A percentile compares a stretch with the other conserved stretches of the same genome.
phyloP scores from a whole-genome alignment of 306 rosid species.

The Vicia faba region DNA sequence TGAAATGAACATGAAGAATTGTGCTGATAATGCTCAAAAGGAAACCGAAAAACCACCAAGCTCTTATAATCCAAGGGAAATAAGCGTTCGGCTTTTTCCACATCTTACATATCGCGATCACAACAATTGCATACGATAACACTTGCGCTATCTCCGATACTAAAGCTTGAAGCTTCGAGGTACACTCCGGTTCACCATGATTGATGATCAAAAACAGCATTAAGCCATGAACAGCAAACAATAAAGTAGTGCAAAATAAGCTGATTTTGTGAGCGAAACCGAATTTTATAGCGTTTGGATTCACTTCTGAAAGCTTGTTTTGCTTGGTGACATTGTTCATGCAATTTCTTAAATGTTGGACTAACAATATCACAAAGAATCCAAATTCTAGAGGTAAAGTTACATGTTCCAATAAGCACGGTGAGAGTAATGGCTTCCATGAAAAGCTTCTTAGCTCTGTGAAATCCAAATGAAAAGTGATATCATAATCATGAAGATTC shows the following conservation, averaged over 20 bases:
- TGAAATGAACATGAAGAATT: slow-evolving; percentile 47
- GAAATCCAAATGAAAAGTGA: slow-evolving; percentile 7
- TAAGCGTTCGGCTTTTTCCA: slow-evolving; percentile 37
- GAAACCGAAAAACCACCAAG: slow-evolving; percentile 84
- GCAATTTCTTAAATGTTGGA: slow-evolving; percentile 40
- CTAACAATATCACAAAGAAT: slow-evolving; percentile 45
- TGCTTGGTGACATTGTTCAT: slow-evolving; percentile 35
- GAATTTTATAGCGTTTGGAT: slow-evolving; percentile 33
- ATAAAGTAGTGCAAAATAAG: slow-evolving; percentile 52
- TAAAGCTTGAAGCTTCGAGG: slow-evolving; percentile 38
- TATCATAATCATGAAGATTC: slow-evolving; percentile 18
- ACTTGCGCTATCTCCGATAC: slow-evolving; percentile 63
- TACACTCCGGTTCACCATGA: slow-evolving; percentile 58
- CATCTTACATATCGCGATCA: slow-evolving; percentile 44
- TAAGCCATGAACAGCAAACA: slow-evolving; percentile 49
- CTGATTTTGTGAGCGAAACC: slow-evolving; percentile 55
- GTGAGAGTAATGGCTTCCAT: slow-evolving; percentile 58
- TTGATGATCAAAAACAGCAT: slow-evolving; percentile 45
- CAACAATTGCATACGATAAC: slow-evolving; percentile 55
- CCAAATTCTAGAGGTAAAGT: slow-evolving; percentile 57
- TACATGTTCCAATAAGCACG: slow-evolving; percentile 74
- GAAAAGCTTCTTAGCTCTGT: slow-evolving; percentile 46
- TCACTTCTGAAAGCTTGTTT: slow-evolving; percentile 44
- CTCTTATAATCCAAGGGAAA: slow-evolving; percentile 77
- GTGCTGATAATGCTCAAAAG: slow-evolving; percentile 45